Evolutionary conservation across 2,329 filamentous ascomycete genomes (phyloP).

Genomic region (Nothomitra cinnamomea): DNA sequence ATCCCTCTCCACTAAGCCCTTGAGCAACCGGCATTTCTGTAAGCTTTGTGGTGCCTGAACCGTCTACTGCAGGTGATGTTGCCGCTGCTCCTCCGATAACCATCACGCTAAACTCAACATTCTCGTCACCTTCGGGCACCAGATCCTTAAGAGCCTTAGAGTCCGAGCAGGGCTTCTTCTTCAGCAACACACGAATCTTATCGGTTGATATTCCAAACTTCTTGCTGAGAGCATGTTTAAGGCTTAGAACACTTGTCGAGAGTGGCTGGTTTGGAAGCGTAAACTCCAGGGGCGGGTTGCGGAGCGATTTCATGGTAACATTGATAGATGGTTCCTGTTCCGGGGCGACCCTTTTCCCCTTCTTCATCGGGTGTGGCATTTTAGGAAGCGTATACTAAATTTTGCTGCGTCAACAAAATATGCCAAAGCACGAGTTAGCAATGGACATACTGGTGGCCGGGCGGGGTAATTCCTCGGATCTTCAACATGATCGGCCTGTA

Average conservation of each 20-base stretch:
- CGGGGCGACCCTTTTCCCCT: slow-evolving; percentile 17
- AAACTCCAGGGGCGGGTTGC: slow-evolving; percentile 55
- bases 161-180: slow-evolving; percentile 72
- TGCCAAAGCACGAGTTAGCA: slow-evolving; percentile 3
- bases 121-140: slow-evolving; percentile 33
- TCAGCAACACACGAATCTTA: slow-evolving; percentile 73
- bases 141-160: slow-evolving; percentile 63
- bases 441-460: slow-evolving; percentile 47
- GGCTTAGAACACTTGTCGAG: slow-evolving; percentile 58
- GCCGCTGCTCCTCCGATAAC: slow-evolving; percentile 53
- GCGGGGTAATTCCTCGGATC: slow-evolving; percentile 65
- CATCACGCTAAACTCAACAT: slow-evolving; percentile 73
- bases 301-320: slow-evolving; percentile 56
- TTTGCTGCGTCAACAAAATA: neutral
- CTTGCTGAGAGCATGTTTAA: slow-evolving; percentile 53
- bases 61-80: slow-evolving; percentile 10
- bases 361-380: slow-evolving; percentile 39
- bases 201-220: slow-evolving; percentile 47
- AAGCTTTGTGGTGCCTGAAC: slow-evolving; percentile 5
- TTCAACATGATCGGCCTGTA: slow-evolving; percentile 80
- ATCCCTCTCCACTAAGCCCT: slow-evolving; percentile 34
- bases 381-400: slow-evolving; percentile 32
- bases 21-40: neutral
- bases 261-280: slow-evolving; percentile 43
- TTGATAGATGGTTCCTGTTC: slow-evolving; percentile 18